Percentiles rank a stretch among this genome's conserved stretches.
Evolutionary conservation across 306 rosid species (phyloP).

Genomic region (Rosa multiflora): DNA sequence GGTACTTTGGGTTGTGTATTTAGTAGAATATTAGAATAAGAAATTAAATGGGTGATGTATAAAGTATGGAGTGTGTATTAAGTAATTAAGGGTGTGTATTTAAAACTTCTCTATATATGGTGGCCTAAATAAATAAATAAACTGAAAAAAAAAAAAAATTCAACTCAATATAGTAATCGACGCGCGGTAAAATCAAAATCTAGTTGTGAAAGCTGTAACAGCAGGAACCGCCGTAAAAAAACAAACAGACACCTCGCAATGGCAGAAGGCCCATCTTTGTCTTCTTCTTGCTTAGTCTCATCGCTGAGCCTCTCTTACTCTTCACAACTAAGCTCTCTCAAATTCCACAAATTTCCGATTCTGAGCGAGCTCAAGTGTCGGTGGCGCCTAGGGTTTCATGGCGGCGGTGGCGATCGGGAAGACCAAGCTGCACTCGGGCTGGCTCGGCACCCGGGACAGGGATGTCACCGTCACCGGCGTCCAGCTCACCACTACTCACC

Average conservation of each 20-base stretch:
- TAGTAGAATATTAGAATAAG: no score
- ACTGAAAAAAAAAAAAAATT: no score
- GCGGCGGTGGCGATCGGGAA: constrained; percentile 39
- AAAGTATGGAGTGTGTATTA: no score
- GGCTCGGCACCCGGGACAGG: constrained; percentile 86
- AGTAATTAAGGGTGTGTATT: no score
- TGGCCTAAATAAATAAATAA: no score
- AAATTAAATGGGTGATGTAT: no score
- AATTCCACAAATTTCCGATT: not conserved
- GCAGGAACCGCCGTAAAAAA: not conserved
- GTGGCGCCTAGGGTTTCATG: constrained; percentile 26
- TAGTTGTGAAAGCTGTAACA: not conserved
- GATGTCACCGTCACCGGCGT: constrained; percentile 61
- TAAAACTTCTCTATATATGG: no score
- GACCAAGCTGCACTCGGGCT: constrained; percentile 59
- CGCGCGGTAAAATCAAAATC: constrained; percentile 10
- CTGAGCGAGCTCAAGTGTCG: not conserved
- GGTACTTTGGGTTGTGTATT: no score
- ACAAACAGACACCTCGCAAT: not conserved
- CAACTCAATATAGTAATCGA: no score
- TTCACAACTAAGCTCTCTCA: not conserved
- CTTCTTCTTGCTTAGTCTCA: not conserved
- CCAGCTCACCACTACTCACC: constrained; percentile 83
- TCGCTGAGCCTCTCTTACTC: not conserved
- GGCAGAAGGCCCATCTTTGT: not conserved